Percentiles rank a stretch among this genome's conserved stretches.
These are phyloP conservation scores for Agrocybe praecox DNA, from an alignment of 768 basidiomycete genomes.

Conservation along the genomic window DNA sequence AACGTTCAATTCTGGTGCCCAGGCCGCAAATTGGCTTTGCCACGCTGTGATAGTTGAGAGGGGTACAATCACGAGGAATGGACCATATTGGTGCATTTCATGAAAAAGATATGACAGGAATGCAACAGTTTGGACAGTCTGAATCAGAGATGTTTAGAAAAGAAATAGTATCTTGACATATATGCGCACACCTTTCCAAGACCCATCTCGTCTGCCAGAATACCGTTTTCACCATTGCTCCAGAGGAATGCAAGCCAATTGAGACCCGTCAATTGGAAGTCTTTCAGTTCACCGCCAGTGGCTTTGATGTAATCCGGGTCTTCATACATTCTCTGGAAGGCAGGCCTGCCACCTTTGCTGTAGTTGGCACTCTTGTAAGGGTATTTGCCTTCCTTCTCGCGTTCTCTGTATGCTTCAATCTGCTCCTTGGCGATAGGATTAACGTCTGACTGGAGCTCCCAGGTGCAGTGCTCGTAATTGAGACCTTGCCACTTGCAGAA, in stretches of 20 bases:
- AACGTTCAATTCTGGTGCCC: conserved; percentile 97
- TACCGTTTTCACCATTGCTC: conserved; percentile 94
- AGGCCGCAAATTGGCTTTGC: conserved; percentile 92
- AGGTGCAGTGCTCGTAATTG: conserved; percentile 94
- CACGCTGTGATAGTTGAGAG: conserved; percentile 98
- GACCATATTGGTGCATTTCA: conserved; percentile 89
- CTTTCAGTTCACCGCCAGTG: conserved; percentile 89
- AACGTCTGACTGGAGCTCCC: conserved; percentile 87
- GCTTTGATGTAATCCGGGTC: conserved; percentile 84
- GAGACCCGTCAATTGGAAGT: conserved; percentile 96
- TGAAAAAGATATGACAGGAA: conserved; percentile 97
- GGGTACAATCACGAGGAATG: conserved; percentile 97
- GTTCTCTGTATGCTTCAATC: conserved; percentile 76
- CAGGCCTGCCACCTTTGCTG: conserved; percentile 66
- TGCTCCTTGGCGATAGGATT: conserved; percentile 74
- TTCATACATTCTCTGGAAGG: conserved; percentile 80
- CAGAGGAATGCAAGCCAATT: conserved; percentile 99
- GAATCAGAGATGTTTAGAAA: conserved; percentile 8
- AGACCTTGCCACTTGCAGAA: conserved; percentile 97
- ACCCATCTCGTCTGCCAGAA: conserved; percentile 99
- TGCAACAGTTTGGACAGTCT: conserved; percentile 95
- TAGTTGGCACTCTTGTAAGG: conserved; percentile 84
- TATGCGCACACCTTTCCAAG: conserved; percentile 76
- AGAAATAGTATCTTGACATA: not conserved
- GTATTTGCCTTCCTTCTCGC: conserved; percentile 79